Base-by-base conservation (phyloP, 352 stramenopile species). In the Globisporangium cederbergense region DNA sequence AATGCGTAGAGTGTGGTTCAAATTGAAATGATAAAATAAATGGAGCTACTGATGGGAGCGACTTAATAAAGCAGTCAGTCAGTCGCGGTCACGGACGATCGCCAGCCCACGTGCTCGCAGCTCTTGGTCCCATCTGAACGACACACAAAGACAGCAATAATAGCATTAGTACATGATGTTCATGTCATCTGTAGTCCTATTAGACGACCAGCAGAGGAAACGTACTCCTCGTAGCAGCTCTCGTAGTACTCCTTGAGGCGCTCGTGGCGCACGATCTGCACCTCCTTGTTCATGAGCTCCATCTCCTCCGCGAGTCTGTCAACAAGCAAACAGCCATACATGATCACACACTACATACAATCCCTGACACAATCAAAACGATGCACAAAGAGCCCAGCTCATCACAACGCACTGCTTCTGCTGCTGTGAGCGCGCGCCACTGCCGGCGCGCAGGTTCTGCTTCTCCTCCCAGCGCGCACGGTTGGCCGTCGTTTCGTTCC, bases 401-500 rank as follows among this genome's bases (percentile, higher is more conserved):
- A 47, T 34, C 18, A 9, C 38, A 22, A 74, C 72, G 16, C 62
- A 89, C 80, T 86, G 76, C 46, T 86, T 85, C 16, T 86, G 74
- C 42, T 83, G 75, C 43, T 88, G 74, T 11, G 71, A 47, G 4
- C 82, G 78, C 43, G 75, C 71, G 50, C 79, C 81, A 40, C 75
- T 88, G 3, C 80, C 77, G 2, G 68, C 66, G 28, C 80, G 76
- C 42, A 84, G 64, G 32, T 87, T 88, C 61, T 91, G 84, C 61
- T 91, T 89, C 57, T 89, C 85, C 49, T 93, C 85, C 85, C 85
- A 93, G 22, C 67, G 67, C n/a, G 82, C 72, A 10, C 85, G 78
- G 51, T 60, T 88, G 4, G 79, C 68, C 34, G 71, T 87, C 20
- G 70, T 60, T 49, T 86, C 78, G 60, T 84, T 86, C 1, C 58